phyloP scores from a whole-genome alignment of 495 filamentous ascomycete genomes.

The Sphaerosporella brunnea region DNA sequence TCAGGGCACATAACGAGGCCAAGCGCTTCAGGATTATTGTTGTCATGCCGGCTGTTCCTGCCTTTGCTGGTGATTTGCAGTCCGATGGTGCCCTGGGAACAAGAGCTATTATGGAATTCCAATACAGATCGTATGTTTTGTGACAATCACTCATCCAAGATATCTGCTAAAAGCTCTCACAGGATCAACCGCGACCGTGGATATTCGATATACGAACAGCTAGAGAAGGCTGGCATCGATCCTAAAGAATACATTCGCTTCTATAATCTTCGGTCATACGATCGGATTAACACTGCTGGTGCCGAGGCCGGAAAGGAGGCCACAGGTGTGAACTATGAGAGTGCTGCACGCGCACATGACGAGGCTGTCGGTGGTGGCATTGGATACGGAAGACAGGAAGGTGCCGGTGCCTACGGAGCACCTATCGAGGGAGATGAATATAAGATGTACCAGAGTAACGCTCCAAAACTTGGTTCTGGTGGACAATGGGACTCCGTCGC shows the following conservation, averaged over 20 bases:
- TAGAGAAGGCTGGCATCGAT: slow-evolving; percentile 53
- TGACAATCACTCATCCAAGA: neutral
- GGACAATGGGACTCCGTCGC: slow-evolving; percentile 58
- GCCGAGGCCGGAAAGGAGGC: slow-evolving; percentile 41
- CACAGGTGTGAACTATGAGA: slow-evolving; percentile 56
- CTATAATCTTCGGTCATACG: slow-evolving; percentile 88
- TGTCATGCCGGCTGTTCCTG: slow-evolving; percentile 74
- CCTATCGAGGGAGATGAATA: slow-evolving; percentile 26
- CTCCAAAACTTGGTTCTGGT: slow-evolving; percentile 30
- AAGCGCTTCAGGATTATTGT: slow-evolving; percentile 74
- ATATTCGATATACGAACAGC: slow-evolving; percentile 64
- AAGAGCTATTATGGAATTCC: slow-evolving; percentile 90
- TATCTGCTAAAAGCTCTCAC: neutral
- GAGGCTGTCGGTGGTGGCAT: slow-evolving; percentile 20
- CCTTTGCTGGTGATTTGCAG: slow-evolving; percentile 74
- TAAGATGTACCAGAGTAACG: slow-evolving; percentile 49
- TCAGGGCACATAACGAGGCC: slow-evolving; percentile 51
- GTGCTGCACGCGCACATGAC: slow-evolving; percentile 15
- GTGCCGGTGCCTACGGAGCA: slow-evolving; percentile 8
- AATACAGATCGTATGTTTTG: slow-evolving; percentile 40
- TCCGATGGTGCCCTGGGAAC: slow-evolving; percentile 67
- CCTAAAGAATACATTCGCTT: slow-evolving; percentile 74
- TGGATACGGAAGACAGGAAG: slow-evolving; percentile 7
- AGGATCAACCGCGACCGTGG: slow-evolving; percentile 72
- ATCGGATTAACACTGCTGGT: slow-evolving; percentile 61